Evolutionary conservation across 768 basidiomycete genomes (phyloP), one percentile per base, ranked within the genome.

Genomic region (Leccinum broughii): DNA sequence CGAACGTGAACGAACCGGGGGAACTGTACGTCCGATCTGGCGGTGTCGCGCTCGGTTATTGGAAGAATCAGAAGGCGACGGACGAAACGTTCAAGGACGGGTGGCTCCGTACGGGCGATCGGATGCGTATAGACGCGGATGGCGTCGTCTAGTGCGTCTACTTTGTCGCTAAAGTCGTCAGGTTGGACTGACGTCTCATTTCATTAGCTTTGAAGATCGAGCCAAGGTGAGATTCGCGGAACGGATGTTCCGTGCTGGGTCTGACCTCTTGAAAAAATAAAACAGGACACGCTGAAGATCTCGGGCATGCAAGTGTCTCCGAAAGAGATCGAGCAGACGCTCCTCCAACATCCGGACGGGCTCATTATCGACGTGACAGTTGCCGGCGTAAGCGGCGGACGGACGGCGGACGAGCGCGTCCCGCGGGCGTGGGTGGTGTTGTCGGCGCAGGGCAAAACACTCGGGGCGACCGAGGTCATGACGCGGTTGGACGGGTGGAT

Each of bases 261-360:
- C 28, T 63, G 46, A 63, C 26, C 1, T 17, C 11, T 24, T 34
- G 1, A 53, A n/a, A 15, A 0, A 24, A 46, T 3, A 26, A 26
- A 26, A 26, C 26, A 90, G 86, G 92, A 93, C 67, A 91, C 85
- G 0, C 77, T 93, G 15, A 93, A 93, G 68, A 80, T 93, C 3
- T 90, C 89, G 0, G 92, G 91, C 4, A 78, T 77, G 53, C 92
- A 93, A 72, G 92, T 93, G 0, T 90, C 92, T 0, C 91, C 90
- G 0, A 80, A 82, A 14, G 91, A 93, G 68, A 87, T 93, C 56
- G 92, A 93, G 68, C 78, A 84, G 28, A 81, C 80, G 24, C 75
- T 93, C 2, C 78, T 86, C 24, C 78, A 77, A 0, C 84, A 92
- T 44, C 88, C 90, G 0, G 79, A 80, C 5, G 76, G 76, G n/a